Evolutionary conservation across 2,329 filamentous ascomycete species (phyloP).

Genomic region (Cladophialophora immunda): DNA sequence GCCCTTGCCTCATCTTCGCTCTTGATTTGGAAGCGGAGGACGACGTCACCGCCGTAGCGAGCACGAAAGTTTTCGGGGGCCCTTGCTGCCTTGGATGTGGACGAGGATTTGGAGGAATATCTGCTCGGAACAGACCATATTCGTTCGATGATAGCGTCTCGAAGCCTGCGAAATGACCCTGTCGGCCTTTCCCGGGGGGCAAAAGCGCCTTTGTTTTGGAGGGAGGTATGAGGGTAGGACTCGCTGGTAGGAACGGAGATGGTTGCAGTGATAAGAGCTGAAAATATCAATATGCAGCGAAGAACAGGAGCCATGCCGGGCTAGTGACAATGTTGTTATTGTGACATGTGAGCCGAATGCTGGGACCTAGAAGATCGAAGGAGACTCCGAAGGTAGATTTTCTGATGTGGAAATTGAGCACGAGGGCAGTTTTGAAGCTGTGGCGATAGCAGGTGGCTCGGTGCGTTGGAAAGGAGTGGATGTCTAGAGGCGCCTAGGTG

Average conservation of each 20-base stretch:
- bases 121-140: slow-evolving; percentile 52
- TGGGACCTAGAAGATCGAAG: neutral
- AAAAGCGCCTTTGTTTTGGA: slow-evolving; percentile 11
- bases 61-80: slow-evolving; percentile 52
- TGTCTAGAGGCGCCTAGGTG: neutral
- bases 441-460: neutral
- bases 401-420: slow-evolving; percentile 19
- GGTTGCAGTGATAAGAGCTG: slow-evolving; percentile 20
- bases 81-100: slow-evolving; percentile 30
- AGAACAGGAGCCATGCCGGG: slow-evolving; percentile 33
- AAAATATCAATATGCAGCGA: slow-evolving; percentile 28
- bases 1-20: slow-evolving; percentile 73
- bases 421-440: slow-evolving; percentile 13
- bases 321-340: slow-evolving; percentile 8
- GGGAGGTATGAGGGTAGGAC: slow-evolving; percentile 21
- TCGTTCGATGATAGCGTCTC: slow-evolving; percentile 54
- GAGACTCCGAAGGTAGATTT: slow-evolving; percentile 10
- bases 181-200: slow-evolving; percentile 21
- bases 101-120: slow-evolving; percentile 39
- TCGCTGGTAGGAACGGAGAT: slow-evolving; percentile 31
- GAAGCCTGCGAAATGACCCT: slow-evolving; percentile 42
- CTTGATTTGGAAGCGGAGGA: slow-evolving; percentile 85
- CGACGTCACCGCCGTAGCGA: slow-evolving; percentile 80
- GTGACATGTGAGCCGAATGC: slow-evolving; percentile 20
- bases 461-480: neutral